These are phyloP conservation scores for Podaxis sp. DNA, from an alignment of 768 basidiomycete genomes.

Conservation along the genomic window DNA sequence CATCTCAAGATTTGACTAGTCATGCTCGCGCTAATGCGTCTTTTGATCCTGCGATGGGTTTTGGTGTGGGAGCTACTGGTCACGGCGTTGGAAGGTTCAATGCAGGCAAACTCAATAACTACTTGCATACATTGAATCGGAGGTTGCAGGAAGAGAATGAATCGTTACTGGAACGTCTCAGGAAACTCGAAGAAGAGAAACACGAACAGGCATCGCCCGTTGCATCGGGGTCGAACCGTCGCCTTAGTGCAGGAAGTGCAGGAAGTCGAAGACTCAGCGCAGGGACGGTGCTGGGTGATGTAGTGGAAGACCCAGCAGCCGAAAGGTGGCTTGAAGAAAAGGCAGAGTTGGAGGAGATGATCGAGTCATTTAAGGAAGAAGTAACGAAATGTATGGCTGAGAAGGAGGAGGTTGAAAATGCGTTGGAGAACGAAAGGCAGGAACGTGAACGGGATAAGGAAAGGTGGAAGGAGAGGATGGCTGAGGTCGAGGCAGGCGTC, in stretches of 20 bases:
- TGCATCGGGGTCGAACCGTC: constrained; percentile 25
- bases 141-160: constrained; percentile 85
- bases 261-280: constrained; percentile 50
- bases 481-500: constrained; percentile 67
- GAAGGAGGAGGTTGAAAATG: constrained; percentile 40
- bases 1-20: constrained; percentile 84
- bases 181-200: constrained; percentile 49
- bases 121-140: constrained; percentile 81
- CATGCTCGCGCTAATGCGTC: constrained; percentile 81
- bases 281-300: constrained; percentile 50
- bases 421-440: constrained; percentile 48
- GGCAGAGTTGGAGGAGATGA: constrained; percentile 49
- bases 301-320: constrained; percentile 54
- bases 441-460: constrained; percentile 65
- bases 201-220: constrained; percentile 22
- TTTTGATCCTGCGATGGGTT: constrained; percentile 79
- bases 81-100: constrained; percentile 78
- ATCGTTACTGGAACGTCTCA: constrained; percentile 49
- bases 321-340: constrained; percentile 75
- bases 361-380: constrained; percentile 45
- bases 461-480: constrained; percentile 67
- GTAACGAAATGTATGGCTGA: constrained; percentile 41
- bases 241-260: constrained; percentile 33
- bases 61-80: constrained; percentile 46
- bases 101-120: constrained; percentile 78